Evolutionary conservation across 2,329 filamentous ascomycete genomes (phyloP).

Genomic region (Magnaporthiopsis incrustans): DNA sequence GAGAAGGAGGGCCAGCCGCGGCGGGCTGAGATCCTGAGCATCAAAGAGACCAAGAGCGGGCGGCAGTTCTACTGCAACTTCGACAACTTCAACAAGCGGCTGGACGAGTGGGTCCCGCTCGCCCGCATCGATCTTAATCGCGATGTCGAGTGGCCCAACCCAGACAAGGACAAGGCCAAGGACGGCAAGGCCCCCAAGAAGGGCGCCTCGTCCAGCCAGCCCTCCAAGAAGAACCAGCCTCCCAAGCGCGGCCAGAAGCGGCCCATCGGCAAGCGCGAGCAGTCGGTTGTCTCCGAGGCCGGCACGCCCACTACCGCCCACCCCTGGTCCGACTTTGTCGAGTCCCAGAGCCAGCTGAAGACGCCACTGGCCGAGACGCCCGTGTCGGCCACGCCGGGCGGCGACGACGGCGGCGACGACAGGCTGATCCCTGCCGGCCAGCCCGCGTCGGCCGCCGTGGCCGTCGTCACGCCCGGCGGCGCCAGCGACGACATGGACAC

Average conservation of each 20-base stretch:
- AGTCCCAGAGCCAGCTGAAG: slow-evolving; percentile 28
- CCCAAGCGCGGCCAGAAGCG: slow-evolving; percentile 51
- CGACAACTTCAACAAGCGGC: slow-evolving; percentile 90
- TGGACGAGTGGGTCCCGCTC: slow-evolving; percentile 79
- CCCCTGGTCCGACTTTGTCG: slow-evolving; percentile 45
- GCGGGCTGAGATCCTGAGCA: slow-evolving; percentile 93
- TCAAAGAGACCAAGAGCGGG: slow-evolving; percentile 80
- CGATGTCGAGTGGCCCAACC: slow-evolving; percentile 93
- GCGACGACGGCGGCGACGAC: slow-evolving; percentile 34
- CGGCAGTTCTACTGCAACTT: slow-evolving; percentile 95
- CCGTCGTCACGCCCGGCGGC: slow-evolving; percentile 37
- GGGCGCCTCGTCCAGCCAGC: slow-evolving; percentile 36
- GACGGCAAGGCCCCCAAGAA: slow-evolving; percentile 66
- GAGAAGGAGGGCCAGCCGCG: slow-evolving; percentile 72
- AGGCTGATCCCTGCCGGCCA: slow-evolving; percentile 38
- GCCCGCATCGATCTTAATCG: slow-evolving; percentile 76
- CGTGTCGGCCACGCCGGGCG: slow-evolving; percentile 27
- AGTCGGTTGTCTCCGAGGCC: slow-evolving; percentile 44
- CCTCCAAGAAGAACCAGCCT: slow-evolving; percentile 45
- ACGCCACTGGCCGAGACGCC: slow-evolving; percentile 10
- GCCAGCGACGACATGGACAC: slow-evolving; percentile 40
- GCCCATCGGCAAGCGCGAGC: slow-evolving; percentile 40
- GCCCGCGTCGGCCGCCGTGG: slow-evolving; percentile 25
- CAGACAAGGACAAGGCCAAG: slow-evolving; percentile 77
- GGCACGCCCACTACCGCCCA: slow-evolving; percentile 24